Evolutionary conservation across 257 asterid genomes (phyloP).

Genomic region (Nicotiana undulata): DNA sequence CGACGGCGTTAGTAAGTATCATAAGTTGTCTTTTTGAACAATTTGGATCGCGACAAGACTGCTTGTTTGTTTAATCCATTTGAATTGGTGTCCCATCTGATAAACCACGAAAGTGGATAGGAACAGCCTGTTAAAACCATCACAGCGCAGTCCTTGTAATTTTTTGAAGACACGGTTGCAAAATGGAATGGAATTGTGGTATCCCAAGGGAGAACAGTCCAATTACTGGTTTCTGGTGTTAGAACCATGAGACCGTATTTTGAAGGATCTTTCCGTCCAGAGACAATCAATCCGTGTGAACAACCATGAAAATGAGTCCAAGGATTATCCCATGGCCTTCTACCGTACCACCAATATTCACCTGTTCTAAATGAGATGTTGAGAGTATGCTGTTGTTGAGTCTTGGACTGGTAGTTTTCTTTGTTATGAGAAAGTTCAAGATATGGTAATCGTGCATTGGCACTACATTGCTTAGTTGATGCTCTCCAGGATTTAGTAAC

Average conservation of each 20-base stretch:
- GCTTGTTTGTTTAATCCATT: conserved; percentile 6
- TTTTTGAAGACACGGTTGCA: not conserved
- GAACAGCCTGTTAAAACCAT: conserved; percentile 11
- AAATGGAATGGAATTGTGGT: conserved; percentile 11
- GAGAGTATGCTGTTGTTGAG: not conserved
- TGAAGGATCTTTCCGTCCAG: not conserved
- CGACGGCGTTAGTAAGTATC: conserved; percentile 14
- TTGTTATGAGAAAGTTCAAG: conserved; percentile 10
- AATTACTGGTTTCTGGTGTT: not conserved
- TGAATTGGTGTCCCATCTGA: not conserved
- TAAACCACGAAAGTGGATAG: conserved; percentile 2
- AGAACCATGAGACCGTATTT: not conserved
- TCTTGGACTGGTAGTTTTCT: not conserved
- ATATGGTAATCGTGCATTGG: not conserved
- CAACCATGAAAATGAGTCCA: conserved; percentile 8
- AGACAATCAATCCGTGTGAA: conserved; percentile 11
- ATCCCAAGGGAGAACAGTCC: conserved; percentile 8
- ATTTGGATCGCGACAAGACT: not conserved
- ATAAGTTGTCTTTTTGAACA: conserved; percentile 1
- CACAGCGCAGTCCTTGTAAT: not conserved
- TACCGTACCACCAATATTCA: not conserved
- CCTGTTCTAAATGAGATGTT: conserved; percentile 11
- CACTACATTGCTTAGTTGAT: conserved; percentile 10
- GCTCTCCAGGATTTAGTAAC: conserved; percentile 30
- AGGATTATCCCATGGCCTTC: not conserved